A percentile compares a stretch with the other conserved stretches of the same genome.
Evolutionary conservation across 192 early-diverging fungal genomes (phyloP).

Genomic region (Coemansia sp.): DNA sequence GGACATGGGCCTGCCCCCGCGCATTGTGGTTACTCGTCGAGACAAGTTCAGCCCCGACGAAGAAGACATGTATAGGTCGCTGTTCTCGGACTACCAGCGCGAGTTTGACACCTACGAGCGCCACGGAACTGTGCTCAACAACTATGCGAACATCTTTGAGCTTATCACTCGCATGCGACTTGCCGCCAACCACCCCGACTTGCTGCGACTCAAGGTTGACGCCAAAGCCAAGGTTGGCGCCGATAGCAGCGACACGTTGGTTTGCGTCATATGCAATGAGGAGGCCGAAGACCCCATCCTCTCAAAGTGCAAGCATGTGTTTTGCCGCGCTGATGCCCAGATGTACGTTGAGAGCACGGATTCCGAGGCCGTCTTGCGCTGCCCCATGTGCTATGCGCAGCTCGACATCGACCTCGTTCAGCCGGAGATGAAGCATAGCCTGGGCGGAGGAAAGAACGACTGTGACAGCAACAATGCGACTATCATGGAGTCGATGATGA

Average conservation of each 20-base stretch:
- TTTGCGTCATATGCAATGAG: slow-evolving; percentile 86
- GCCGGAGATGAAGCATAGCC: slow-evolving; percentile 26
- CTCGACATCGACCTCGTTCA: slow-evolving; percentile 75
- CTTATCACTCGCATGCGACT: slow-evolving; percentile 85
- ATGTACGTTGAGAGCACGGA: slow-evolving; percentile 53
- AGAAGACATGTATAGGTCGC: slow-evolving; percentile 82
- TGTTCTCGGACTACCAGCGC: slow-evolving; percentile 72
- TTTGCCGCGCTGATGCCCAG: slow-evolving; percentile 81
- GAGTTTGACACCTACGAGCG: slow-evolving; percentile 81
- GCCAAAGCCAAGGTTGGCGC: slow-evolving; percentile 28
- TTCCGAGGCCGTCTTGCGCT: slow-evolving; percentile 45
- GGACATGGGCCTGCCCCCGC: slow-evolving; percentile 84
- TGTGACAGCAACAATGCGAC: slow-evolving; percentile 5
- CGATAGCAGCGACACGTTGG: slow-evolving; percentile 62
- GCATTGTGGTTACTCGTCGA: slow-evolving; percentile 72
- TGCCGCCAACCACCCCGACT: slow-evolving; percentile 85
- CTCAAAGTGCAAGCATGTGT: slow-evolving; percentile 83
- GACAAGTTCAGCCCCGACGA: slow-evolving; percentile 88
- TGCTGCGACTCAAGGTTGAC: slow-evolving; percentile 62
- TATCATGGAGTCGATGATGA: slow-evolving; percentile 48
- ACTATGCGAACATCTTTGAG: slow-evolving; percentile 94
- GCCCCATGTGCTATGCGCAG: slow-evolving; percentile 76
- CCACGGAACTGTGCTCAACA: slow-evolving; percentile 80
- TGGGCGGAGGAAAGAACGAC: not conserved
- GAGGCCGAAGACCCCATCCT: slow-evolving; percentile 84